Conservation (phyloP, 1,284 basidiomycete genomes). For the Peniophora sp. region DNA sequence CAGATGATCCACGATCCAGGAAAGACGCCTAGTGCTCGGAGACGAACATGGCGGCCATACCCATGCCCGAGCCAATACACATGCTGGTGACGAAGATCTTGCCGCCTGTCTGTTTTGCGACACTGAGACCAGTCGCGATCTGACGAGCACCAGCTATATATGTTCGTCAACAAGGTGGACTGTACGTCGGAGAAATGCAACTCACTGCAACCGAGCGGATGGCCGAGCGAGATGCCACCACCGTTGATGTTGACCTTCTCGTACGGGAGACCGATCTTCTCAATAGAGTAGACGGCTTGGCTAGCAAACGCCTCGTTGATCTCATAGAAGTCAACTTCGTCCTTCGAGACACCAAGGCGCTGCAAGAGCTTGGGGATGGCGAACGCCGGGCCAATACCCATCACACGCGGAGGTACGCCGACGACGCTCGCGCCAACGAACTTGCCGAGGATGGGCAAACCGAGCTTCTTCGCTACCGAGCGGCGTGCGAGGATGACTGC, state of each 20-base stretch:
- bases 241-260: conserved; percentile 85
- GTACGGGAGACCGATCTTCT: conserved; percentile 69
- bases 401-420: conserved; percentile 83
- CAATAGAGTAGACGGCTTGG: conserved; percentile 76
- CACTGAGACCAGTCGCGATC: conserved; percentile 77
- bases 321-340: conserved; percentile 90
- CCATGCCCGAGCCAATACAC: conserved; percentile 95
- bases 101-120: conserved; percentile 70
- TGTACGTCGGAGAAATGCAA: conserved; percentile 16
- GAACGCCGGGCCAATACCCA: conserved; percentile 88
- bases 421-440: conserved; percentile 74
- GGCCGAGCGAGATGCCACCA: conserved; percentile 86
- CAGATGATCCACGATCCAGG: neutral
- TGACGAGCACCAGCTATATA: conserved; percentile 78
- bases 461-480: conserved; percentile 81
- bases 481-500: conserved; percentile 88
- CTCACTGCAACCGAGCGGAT: conserved; percentile 75
- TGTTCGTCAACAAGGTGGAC: neutral
- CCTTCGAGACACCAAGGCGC: conserved; percentile 62
- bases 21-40: conserved; percentile 58
- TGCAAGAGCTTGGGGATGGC: conserved; percentile 81
- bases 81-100: conserved; percentile 87
- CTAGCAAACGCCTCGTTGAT: conserved; percentile 94
- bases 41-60: conserved; percentile 76
- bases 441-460: conserved; percentile 90